These are phyloP conservation scores for Trametes cubensis DNA, from an alignment of 768 basidiomycete species.

Conservation along the genomic window DNA sequence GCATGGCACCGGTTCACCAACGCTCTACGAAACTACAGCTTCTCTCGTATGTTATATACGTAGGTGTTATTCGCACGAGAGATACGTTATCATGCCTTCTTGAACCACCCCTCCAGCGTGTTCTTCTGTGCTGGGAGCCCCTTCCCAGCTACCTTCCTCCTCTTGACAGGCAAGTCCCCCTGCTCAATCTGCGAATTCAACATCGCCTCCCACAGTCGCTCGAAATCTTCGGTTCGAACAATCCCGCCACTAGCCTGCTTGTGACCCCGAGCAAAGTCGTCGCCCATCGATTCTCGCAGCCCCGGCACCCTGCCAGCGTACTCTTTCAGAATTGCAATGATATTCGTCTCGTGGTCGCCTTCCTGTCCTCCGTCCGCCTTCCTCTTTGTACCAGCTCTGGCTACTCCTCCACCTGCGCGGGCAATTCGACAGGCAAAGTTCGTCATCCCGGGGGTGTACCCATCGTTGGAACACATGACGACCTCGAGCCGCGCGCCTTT, in stretches of 20 bases:
- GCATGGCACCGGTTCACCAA: no score
- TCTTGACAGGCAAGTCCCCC: slow-evolving; percentile 21
- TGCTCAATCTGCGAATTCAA: slow-evolving; percentile 6
- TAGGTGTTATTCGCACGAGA: no score
- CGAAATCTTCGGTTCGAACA: slow-evolving; percentile 35
- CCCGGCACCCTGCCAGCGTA: slow-evolving; percentile 39
- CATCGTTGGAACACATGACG: slow-evolving; percentile 44
- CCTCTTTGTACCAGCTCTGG: not conserved
- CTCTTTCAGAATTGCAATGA: slow-evolving; percentile 42
- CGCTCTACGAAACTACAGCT: no score
- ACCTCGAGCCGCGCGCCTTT: slow-evolving; percentile 37
- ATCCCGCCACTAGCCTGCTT: slow-evolving; percentile 53
- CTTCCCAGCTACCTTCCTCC: slow-evolving; percentile 12
- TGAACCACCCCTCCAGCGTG: slow-evolving; percentile 32
- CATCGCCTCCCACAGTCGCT: slow-evolving; percentile 33
- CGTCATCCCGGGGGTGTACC: slow-evolving; percentile 41
- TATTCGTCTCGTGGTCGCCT: slow-evolving; percentile 32
- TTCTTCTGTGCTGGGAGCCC: slow-evolving; percentile 23
- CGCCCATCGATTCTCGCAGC: slow-evolving; percentile 44
- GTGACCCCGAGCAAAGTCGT: slow-evolving; percentile 50
- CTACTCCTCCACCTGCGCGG: slow-evolving; percentile 9
- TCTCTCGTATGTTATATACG: not conserved
- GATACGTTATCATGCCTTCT: not conserved
- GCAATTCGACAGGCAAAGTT: slow-evolving; percentile 49
- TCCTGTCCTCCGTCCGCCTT: not conserved